A percentile compares a stretch with the other conserved stretches of the same genome.
These are phyloP conservation scores for Trametes coccinea DNA, from an alignment of 768 basidiomycete genomes.

Conservation along the genomic window DNA sequence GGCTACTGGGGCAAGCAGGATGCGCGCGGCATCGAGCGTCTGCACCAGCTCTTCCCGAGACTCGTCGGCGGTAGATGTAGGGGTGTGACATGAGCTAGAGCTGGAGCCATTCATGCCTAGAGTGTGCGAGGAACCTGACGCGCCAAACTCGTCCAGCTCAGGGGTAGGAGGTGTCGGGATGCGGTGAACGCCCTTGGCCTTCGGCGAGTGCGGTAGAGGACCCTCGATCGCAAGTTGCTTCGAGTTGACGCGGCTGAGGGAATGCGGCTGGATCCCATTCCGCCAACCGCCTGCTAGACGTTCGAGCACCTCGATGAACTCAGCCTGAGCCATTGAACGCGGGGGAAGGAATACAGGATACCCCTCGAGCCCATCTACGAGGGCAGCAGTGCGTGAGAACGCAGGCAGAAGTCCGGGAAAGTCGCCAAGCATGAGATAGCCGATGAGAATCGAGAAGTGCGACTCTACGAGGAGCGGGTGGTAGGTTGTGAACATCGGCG, in stretches of 20 bases:
- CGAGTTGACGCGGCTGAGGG: conserved; percentile 37
- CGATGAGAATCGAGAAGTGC: conserved; percentile 77
- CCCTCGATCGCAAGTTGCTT: conserved; percentile 47
- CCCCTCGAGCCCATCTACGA: conserved; percentile 83
- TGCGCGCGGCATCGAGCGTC: conserved; percentile 66
- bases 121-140: conserved; percentile 27
- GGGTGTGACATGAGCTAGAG: conserved; percentile 24
- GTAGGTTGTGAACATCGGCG: conserved; percentile 81
- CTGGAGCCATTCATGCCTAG: conserved; percentile 32
- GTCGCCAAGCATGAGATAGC: conserved; percentile 76
- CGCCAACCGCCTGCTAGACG: conserved; percentile 79
- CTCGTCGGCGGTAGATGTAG: background rate
- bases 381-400: conserved; percentile 63
- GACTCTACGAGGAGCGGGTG: conserved; percentile 89
- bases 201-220: conserved; percentile 26
- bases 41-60: conserved; percentile 46
- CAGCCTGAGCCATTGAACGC: conserved; percentile 86
- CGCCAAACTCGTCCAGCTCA: conserved; percentile 27
- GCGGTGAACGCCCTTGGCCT: conserved; percentile 28
- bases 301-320: conserved; percentile 84
- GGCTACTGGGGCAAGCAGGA: conserved; percentile 70
- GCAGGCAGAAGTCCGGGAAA: conserved; percentile 60
- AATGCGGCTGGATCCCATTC: conserved; percentile 61
- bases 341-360: conserved; percentile 88
- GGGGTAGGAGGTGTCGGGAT: conserved; percentile 26